Evolutionary conservation across 1,284 basidiomycete species (phyloP), one percentile per base, ranked within the genome.

Genomic region (Naganishia cerealis): DNA sequence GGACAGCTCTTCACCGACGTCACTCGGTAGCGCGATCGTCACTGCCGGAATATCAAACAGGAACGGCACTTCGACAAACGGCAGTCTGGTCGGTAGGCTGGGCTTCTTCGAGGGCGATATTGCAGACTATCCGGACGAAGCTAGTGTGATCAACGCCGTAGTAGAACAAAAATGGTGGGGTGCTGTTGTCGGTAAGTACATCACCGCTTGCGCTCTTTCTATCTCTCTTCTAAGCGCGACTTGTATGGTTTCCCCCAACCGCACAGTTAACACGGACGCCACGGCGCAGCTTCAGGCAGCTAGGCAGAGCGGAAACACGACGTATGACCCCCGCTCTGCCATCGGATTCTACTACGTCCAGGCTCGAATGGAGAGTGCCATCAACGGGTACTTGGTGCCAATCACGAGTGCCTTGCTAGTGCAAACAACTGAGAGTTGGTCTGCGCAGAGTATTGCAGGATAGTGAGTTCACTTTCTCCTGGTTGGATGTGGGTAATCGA

Each of bases 311-410:
- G 80, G 79, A 9, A 59, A 77, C 65, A 18, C 75, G 6, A 57
- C 55, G 21, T 81, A 79, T 69, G 71, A 76, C 58, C 73, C 73
- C 10, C 57, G 61, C 1, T 52, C 58, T 1, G 76, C 75, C 8
- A 75, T 81, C 43, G 63, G 72, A 6, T 73, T 80, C 38, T 75
- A 75, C 62, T 81, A 80, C 69, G 70, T 75, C 24, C 81, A 82
- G 67, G 81, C 77, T 24, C 74, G 82, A 42, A 75, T 79, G 57
- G 82, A 83, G 71, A 73, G 72, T 1, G 82, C 82, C 0, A 71
- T 74, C 4, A 76, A 75, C 24, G 75, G 65, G 21, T 82, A 79
- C 69, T 70, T 82, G 55, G 42, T 80, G 29, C 79, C 81, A 12
- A 69, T 74, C 48, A 71, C 76, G 24, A 70, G 73, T 39, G 62